These are phyloP conservation scores for Asterophora parasitica DNA, from an alignment of 768 basidiomycete genomes.

Conservation along the genomic window DNA sequence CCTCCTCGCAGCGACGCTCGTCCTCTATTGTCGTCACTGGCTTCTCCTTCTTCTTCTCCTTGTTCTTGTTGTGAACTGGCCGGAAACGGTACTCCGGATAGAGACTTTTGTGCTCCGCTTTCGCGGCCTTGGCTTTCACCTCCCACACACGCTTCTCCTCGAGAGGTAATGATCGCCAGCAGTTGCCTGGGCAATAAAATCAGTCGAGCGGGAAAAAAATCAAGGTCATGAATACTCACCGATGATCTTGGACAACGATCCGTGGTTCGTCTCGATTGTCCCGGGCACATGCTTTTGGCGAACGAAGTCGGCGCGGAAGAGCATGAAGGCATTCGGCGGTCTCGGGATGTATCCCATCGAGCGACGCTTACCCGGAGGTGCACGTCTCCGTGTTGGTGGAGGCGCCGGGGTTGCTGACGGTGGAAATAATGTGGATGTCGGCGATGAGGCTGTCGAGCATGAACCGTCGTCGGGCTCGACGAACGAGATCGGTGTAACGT, in stretches of 20 bases:
- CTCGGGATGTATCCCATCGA: slow-evolving; percentile 67
- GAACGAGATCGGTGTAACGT: slow-evolving; percentile 24
- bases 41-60: slow-evolving; percentile 37
- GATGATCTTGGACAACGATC: slow-evolving; percentile 39
- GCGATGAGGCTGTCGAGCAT: slow-evolving; percentile 25
- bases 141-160: slow-evolving; percentile 75
- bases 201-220: slow-evolving; percentile 17
- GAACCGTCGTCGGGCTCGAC: slow-evolving; percentile 26
- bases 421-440: slow-evolving; percentile 45
- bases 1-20: slow-evolving; percentile 63
- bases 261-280: slow-evolving; percentile 46
- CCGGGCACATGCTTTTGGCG: slow-evolving; percentile 76
- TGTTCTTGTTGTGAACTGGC: slow-evolving; percentile 50
- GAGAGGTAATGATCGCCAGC: slow-evolving; percentile 68
- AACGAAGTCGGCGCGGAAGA: slow-evolving; percentile 81
- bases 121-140: slow-evolving; percentile 63
- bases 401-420: slow-evolving; percentile 40
- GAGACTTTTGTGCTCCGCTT: slow-evolving; percentile 62
- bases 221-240: slow-evolving; percentile 37
- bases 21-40: slow-evolving; percentile 41
- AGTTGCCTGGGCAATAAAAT: slow-evolving; percentile 48
- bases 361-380: slow-evolving; percentile 57
- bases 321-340: slow-evolving; percentile 83
- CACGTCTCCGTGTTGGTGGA: slow-evolving; percentile 39
- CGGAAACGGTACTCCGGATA: slow-evolving; percentile 66